Evolutionary conservation across 2,329 filamentous ascomycete genomes (phyloP), one percentile per base, ranked within the genome.

Genomic region (Thielaviopsis cerberus): DNA sequence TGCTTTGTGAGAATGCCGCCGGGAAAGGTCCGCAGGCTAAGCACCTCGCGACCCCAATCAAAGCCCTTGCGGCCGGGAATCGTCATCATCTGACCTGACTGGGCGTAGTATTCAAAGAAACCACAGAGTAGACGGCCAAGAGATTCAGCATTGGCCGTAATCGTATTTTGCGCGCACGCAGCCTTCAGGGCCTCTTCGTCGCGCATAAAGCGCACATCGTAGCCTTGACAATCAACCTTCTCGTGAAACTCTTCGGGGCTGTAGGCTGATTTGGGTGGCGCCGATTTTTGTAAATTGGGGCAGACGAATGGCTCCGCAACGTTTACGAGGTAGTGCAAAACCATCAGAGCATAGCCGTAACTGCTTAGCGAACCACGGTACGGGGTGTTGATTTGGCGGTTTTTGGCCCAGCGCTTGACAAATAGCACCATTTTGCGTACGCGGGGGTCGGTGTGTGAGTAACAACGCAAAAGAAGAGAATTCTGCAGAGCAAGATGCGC

Each of bases 321-420:
- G 64, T 95, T 94, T 65, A 92, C 81, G 26, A 95, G 78, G 66
- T 91, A 95, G 69, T 96, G 90, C 17, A 95, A 73, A 4, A 94
- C 82, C 89, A 96, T 94, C 45, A 95, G 72, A 4, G 92, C 88
- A 69, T 91, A 96, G 54, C 90, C 89, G 65, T 95, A 95, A 63
- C 86, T 91, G 56, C 86, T 90, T 20, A 96, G 73, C 0, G 88
- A 94, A 50, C 90, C 89, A 41, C 83, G 83, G 66, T 94, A 94
- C 1, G 87, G 82, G 50, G 83, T 87, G 69, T 95, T 95, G 71
- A 95, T 90, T 62, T 82, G 85, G 53, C 90, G 82, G 26, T 77
- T 76, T 68, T 92, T 94, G 25, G 88, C 88, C 89, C 90, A 96
- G 62, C 88, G 79, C 69, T 96, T 96, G 66, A 96, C 75, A 66